Base-by-base conservation (phyloP, 768 basidiomycete genomes). In the Trametes cinnabarina region DNA sequence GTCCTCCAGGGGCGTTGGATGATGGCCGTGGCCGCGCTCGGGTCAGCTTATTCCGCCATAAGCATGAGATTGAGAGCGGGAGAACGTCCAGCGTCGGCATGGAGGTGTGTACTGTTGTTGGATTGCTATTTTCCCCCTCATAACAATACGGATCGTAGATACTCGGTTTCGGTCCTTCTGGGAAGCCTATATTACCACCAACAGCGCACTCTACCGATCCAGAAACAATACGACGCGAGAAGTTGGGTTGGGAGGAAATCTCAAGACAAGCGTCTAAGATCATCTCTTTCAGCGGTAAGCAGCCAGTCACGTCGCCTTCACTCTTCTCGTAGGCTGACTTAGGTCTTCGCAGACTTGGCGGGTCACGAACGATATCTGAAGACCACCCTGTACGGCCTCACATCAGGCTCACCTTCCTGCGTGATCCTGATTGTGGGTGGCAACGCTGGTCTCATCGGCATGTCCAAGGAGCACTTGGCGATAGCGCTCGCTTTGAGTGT, bases 391-490 rank as follows among this genome's bases (percentile, higher is more conserved):
- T 98, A 96, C 65, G 96, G 97, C 0, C 73, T 99, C 48, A 97
- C 95, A 0, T 96, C 94, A 4, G 93, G 94, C 26, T 88, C 93
- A 0, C 94, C 96, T 53, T 96, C 86, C 56, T 96, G 90, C 69
- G 89, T 92, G 12, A 86, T 97, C 53, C 77, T 99, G 44, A 95
- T 96, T 76, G 91, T 98, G 11, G 97, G 95, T 20, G 94, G 87
- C 8, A 98, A 99, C 69, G 96, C 97, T 2, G 92, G 92, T 8
- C 71, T 93, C 40, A 92, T 93, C 61, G 83, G 92, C 50, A 93
- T 94, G 92, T 92, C 88, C 32, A 94, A 98, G 72, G 97, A 99
- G 71, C 97, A 99, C 72, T 76, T 99, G 11, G 93, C 97, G 1
- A 95, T 98, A 58, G 86, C 96, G 3, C 78, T 99, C 1, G 97